These are phyloP conservation scores for Naganishia friedmannii DNA, from an alignment of 768 basidiomycete genomes.

Conservation along the genomic window DNA sequence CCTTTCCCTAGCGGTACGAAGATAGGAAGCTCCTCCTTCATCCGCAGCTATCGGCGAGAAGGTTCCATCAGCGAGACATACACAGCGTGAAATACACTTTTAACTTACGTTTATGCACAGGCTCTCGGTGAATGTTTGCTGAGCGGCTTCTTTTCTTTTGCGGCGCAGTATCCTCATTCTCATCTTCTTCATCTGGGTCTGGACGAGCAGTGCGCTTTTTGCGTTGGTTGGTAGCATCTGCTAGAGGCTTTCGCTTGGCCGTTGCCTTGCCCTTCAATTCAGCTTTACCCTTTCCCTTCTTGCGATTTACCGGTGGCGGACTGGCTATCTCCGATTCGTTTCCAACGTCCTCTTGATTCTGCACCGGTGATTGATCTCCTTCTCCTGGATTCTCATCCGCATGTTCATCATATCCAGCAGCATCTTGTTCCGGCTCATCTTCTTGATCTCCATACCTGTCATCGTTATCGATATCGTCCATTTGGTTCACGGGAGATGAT, in stretches of 20 bases:
- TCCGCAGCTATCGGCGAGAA: slow-evolving; percentile 27
- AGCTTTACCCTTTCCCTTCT: slow-evolving; percentile 30
- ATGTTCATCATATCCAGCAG: slow-evolving; percentile 5
- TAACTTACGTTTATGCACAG: slow-evolving; percentile 17
- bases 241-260: slow-evolving; percentile 18
- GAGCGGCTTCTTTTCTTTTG: slow-evolving; percentile 1
- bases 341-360: slow-evolving; percentile 30
- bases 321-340: slow-evolving; percentile 23
- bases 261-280: slow-evolving; percentile 16
- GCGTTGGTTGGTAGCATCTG: slow-evolving; percentile 14
- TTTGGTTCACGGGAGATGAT: background rate
- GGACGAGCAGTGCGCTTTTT: background rate
- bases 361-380: slow-evolving; percentile 28
- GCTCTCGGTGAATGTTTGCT: slow-evolving; percentile 7
- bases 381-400: slow-evolving; percentile 15
- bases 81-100: slow-evolving; percentile 14
- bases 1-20: slow-evolving; percentile 68
- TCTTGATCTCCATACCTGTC: slow-evolving; percentile 28
- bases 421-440: slow-evolving; percentile 17
- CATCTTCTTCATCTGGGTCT: slow-evolving; percentile 18
- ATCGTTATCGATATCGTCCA: slow-evolving; percentile 11
- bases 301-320: slow-evolving; percentile 27
- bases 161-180: background rate
- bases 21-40: slow-evolving; percentile 45
- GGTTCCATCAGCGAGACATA: slow-evolving; percentile 9